A percentile compares a stretch with the other conserved stretches of the same genome.
Evolutionary conservation across 176 grass and related monocot species (phyloP).

Genomic region (Aegilops sharonensis): DNA sequence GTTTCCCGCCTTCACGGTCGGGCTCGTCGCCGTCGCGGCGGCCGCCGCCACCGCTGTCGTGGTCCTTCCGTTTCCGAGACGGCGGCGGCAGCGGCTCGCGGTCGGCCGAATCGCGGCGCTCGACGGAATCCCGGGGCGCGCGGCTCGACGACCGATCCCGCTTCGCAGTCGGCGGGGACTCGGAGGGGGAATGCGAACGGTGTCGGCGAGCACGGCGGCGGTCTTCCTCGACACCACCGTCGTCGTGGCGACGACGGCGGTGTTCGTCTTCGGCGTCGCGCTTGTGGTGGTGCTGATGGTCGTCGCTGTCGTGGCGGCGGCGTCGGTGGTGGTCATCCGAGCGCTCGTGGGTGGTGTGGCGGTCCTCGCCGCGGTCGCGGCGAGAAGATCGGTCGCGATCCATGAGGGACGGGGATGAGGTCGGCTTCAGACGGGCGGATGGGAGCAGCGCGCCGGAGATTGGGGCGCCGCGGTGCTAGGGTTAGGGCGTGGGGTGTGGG

Average conservation of each 20-base stretch:
- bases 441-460: slow-evolving; percentile 1
- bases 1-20: slow-evolving; percentile 37
- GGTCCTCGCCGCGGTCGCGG: slow-evolving; percentile 29
- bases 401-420: slow-evolving; percentile 26
- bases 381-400: slow-evolving; percentile 53
- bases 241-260: not conserved
- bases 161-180: slow-evolving; percentile 34
- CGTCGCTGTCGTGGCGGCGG: slow-evolving; percentile 18
- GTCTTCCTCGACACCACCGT: slow-evolving; percentile 29
- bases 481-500: not conserved
- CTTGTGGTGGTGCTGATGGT: slow-evolving; percentile 18
- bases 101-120: slow-evolving; percentile 38
- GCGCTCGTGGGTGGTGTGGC: slow-evolving; percentile 36
- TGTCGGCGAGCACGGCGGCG: slow-evolving; percentile 21
- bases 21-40: slow-evolving; percentile 8
- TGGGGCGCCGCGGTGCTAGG: slow-evolving; percentile 1
- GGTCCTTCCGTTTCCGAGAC: slow-evolving; percentile 44
- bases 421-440: not conserved
- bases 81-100: not conserved
- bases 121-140: slow-evolving; percentile 22
- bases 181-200: slow-evolving; percentile 30
- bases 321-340: slow-evolving; percentile 37
- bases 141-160: slow-evolving; percentile 49
- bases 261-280: slow-evolving; percentile 23
- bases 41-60: slow-evolving; percentile 7